Evolutionary conservation across 1,284 basidiomycete genomes (phyloP).

Genomic region (Ustilago sp.): DNA sequence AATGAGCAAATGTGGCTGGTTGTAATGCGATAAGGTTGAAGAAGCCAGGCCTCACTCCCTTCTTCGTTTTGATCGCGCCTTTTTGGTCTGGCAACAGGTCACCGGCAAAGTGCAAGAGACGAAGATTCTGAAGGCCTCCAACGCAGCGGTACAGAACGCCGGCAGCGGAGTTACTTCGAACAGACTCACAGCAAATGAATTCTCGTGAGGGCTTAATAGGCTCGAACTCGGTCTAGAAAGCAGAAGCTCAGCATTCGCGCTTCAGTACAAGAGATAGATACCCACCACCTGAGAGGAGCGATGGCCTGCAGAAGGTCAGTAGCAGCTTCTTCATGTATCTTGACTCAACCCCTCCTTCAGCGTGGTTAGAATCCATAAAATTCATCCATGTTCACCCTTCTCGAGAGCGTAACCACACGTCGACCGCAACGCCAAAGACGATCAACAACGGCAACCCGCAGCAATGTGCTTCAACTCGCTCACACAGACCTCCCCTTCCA

Average conservation of each 20-base stretch:
- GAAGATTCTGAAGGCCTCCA: not conserved
- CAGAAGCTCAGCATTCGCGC: conserved; percentile 1
- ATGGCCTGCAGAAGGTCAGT: not conserved
- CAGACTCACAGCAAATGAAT: not conserved
- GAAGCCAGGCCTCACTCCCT: not conserved
- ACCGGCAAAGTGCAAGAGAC: not conserved
- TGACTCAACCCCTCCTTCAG: not conserved
- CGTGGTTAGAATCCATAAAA: not conserved
- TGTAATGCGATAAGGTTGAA: conserved; percentile 8
- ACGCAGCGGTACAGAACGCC: not conserved
- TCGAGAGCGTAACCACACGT: not conserved
- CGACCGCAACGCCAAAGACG: not conserved
- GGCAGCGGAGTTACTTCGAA: not conserved
- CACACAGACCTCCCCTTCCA: conserved; percentile 6
- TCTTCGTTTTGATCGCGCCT: not conserved
- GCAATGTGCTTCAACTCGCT: conserved; percentile 22
- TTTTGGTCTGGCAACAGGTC: not conserved
- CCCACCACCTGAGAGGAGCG: not conserved
- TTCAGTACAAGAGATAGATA: not conserved
- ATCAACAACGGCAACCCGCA: no score
- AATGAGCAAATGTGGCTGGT: conserved; percentile 9
- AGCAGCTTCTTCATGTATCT: not conserved
- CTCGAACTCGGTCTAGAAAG: conserved; percentile 23
- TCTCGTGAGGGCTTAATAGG: conserved; percentile 15
- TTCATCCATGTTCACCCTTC: not conserved